Percentiles rank a stretch among this genome's conserved stretches.
These are phyloP conservation scores for Blastomyces parvus DNA, from an alignment of 2,329 filamentous ascomycete genomes.

Conservation along the genomic window DNA sequence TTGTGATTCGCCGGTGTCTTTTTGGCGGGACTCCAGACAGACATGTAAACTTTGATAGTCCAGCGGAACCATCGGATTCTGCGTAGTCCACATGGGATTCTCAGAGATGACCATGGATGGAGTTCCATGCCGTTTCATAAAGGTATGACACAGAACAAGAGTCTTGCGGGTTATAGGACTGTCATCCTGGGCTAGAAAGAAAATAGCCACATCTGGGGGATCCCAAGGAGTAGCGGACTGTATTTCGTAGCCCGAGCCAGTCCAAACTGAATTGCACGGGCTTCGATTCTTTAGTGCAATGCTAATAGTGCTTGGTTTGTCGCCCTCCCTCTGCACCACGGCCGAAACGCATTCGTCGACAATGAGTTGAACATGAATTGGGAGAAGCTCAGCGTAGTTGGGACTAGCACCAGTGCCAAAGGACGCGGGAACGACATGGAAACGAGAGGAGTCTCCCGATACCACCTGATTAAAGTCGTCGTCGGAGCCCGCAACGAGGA, in stretches of 20 bases:
- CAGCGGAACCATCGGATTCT: slow-evolving; percentile 25
- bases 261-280: slow-evolving; percentile 30
- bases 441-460: slow-evolving; percentile 35
- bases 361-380: slow-evolving; percentile 39
- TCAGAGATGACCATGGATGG: slow-evolving; percentile 39
- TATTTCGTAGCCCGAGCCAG: slow-evolving; percentile 30
- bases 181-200: slow-evolving; percentile 35
- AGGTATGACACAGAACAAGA: slow-evolving; percentile 28
- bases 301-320: slow-evolving; percentile 26
- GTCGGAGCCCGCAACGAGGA: slow-evolving; percentile 34
- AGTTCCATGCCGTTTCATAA: slow-evolving; percentile 37
- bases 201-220: slow-evolving; percentile 38
- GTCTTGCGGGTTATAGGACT: slow-evolving; percentile 21
- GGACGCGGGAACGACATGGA: slow-evolving; percentile 41
- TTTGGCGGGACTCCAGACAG: slow-evolving; percentile 33
- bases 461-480: slow-evolving; percentile 25
- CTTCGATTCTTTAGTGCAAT: slow-evolving; percentile 34
- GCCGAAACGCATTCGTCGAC: slow-evolving; percentile 39
- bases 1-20: slow-evolving; percentile 25
- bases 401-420: slow-evolving; percentile 37
- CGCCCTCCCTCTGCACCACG: slow-evolving; percentile 19
- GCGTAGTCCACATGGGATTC: slow-evolving; percentile 33
- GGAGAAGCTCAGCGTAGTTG: slow-evolving; percentile 41
- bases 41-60: slow-evolving; percentile 37
- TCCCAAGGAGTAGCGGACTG: slow-evolving; percentile 35